Evolutionary conservation across 371 early-diverging fungal species (phyloP), one percentile per base, ranked within the genome.

Genomic region (Mortierella sp.): DNA sequence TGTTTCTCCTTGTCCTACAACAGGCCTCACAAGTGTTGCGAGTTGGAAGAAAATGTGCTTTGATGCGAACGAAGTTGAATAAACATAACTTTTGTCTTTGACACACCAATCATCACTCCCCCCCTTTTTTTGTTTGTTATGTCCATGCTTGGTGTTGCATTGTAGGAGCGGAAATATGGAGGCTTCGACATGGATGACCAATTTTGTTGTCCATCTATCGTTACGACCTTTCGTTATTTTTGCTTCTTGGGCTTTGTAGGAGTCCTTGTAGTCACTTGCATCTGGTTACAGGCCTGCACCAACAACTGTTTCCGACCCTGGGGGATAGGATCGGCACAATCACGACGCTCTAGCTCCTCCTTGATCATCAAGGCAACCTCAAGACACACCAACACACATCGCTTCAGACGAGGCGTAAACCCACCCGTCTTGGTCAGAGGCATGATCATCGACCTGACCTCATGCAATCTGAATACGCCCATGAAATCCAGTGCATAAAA

Each of bases 201-300:
- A 38, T 89, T 89, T 97, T n/a, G 13, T 97, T 99, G 78, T 92
- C 90, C 4, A 19, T 60, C 16, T 31, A 6, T 5, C 42, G 63
- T 60, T 31, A 11, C 16, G 5, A 38, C 14, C 31, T 13, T 34
- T 0, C 26, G 60, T 21, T 38, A 65, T 24, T 65, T 65, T 71
- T 45, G 71, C 42, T 74, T 74, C 28, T 55, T 55, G n/a, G 74
- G 74, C 21, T 42, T 74, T 13, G 38, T 74, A 44, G 42, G 52
- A 38, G 74, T 74, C 9, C 31, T 44, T n/a, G 74, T 38, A 9
- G 65, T 65, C 1, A 65, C 65, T 19, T 31, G 57, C 44, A 74
- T 74, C 11, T 31, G 52, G 19, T 72, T 72, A n/a, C 73, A 72
- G 19, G 73, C 74, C 6, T 73, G 48, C 14, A 73, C 45, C 5